Percentiles rank a stretch among this genome's conserved stretches.
Evolutionary conservation across 306 rosid genomes (phyloP).

Genomic region (Lathyrus sativus): DNA sequence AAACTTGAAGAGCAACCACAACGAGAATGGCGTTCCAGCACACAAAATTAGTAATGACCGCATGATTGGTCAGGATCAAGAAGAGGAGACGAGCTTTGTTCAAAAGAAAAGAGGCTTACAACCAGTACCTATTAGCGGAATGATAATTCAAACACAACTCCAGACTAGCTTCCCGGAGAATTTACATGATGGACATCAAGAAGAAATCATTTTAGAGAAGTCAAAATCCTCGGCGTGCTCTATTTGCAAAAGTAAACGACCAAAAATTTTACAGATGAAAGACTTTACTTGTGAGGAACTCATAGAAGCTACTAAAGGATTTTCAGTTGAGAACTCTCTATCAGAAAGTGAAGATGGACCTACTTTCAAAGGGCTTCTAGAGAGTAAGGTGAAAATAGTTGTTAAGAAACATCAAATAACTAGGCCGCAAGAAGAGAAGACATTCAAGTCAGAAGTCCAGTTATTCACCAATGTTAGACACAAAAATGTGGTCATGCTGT

Average conservation of each 20-base stretch:
- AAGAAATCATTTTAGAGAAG: slow-evolving; percentile 23
- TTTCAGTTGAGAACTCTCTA: slow-evolving; percentile 56
- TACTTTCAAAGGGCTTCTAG: slow-evolving; percentile 57
- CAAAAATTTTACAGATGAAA: slow-evolving; percentile 47
- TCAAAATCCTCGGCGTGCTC: slow-evolving; percentile 51
- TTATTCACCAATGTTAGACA: slow-evolving; percentile 62
- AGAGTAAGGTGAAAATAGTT: slow-evolving; percentile 54
- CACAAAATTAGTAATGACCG: background rate
- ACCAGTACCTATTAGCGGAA: slow-evolving; percentile 17
- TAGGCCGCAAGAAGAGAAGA: slow-evolving; percentile 57
- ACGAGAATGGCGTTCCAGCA: slow-evolving; percentile 14
- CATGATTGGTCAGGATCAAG: slow-evolving; percentile 14
- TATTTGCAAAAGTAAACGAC: slow-evolving; percentile 59
- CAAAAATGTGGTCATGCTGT: slow-evolving; percentile 69
- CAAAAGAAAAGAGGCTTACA: slow-evolving; percentile 21
- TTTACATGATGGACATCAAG: slow-evolving; percentile 23
- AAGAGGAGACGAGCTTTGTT: background rate
- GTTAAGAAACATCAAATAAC: slow-evolving; percentile 65
- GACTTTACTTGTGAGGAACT: slow-evolving; percentile 65
- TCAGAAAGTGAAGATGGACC: slow-evolving; percentile 63
- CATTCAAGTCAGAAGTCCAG: slow-evolving; percentile 56
- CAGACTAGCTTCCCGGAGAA: slow-evolving; percentile 38
- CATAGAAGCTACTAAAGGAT: slow-evolving; percentile 57
- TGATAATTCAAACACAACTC: slow-evolving; percentile 16
- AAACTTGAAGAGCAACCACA: slow-evolving; percentile 9